Evolutionary conservation across 2,329 filamentous ascomycete genomes (phyloP).

Genomic region (Emericellopsis cladophorae): DNA sequence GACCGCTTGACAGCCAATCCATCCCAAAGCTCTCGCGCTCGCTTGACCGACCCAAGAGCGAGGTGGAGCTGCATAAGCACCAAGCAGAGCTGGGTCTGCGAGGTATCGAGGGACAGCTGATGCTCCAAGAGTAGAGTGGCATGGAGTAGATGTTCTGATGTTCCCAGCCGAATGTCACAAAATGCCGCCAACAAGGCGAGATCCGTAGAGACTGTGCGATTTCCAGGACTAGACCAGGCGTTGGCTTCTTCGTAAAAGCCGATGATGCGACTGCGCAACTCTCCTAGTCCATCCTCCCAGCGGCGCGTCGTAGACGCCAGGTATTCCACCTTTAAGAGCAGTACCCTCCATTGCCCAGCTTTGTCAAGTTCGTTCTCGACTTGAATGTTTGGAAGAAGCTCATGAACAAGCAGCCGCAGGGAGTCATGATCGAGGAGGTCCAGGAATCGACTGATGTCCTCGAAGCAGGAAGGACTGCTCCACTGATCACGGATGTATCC

Average conservation of each 20-base stretch:
- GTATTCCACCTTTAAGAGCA: conserved; percentile 30
- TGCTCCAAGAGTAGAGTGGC: conserved; percentile 36
- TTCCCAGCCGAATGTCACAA: conserved; percentile 17
- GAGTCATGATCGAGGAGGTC: conserved; percentile 27
- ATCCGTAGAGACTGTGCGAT: conserved; percentile 15
- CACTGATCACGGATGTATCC: conserved; percentile 22
- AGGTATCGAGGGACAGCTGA: conserved; percentile 29
- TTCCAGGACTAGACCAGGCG: not conserved
- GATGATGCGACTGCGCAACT: too few relatives aligned
- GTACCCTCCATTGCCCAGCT: conserved; percentile 13
- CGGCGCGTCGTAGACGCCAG: conserved; percentile 16
- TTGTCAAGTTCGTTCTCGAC: conserved; percentile 14
- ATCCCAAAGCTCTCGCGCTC: conserved; percentile 34
- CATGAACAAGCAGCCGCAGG: conserved; percentile 23
- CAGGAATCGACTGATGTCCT: conserved; percentile 31
- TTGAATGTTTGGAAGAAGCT: conserved; percentile 2
- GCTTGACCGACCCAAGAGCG: conserved; percentile 33
- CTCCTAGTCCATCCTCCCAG: conserved; percentile 2
- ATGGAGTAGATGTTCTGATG: conserved; percentile 25
- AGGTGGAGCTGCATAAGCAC: conserved; percentile 39
- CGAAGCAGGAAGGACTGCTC: conserved; percentile 27
- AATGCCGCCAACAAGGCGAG: conserved; percentile 19
- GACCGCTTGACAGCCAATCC: conserved; percentile 42
- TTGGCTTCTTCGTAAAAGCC: conserved; percentile 5
- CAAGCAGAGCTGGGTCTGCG: conserved; percentile 32